Evolutionary conservation across 768 basidiomycete species (phyloP).

Genomic region (Arthromyces matolae): DNA sequence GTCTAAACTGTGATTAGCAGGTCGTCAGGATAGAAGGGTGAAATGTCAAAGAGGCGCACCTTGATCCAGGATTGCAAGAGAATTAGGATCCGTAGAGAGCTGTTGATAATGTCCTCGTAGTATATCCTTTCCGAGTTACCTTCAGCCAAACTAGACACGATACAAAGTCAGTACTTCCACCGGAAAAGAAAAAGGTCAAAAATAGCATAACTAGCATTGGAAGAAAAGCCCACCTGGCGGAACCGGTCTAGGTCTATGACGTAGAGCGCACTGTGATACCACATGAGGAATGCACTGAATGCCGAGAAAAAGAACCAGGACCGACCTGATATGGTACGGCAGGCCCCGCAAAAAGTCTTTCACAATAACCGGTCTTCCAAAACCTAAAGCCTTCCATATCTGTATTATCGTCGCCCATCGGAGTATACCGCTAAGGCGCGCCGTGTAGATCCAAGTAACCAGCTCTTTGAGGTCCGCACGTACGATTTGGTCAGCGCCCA

Average conservation of each 20-base stretch:
- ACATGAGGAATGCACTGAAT: background rate
- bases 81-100: slow-evolving; percentile 91
- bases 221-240: slow-evolving; percentile 62
- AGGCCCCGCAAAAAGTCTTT: slow-evolving; percentile 76
- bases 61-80: slow-evolving; percentile 93
- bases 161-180: slow-evolving; percentile 32
- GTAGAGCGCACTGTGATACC: slow-evolving; percentile 72
- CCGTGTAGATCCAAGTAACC: slow-evolving; percentile 89
- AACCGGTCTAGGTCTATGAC: slow-evolving; percentile 94
- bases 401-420: slow-evolving; percentile 92
- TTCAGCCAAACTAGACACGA: background rate
- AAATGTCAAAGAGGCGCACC: slow-evolving; percentile 43
- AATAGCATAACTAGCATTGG: background rate
- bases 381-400: slow-evolving; percentile 99
- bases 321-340: slow-evolving; percentile 94
- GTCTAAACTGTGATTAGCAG: slow-evolving; percentile 45
- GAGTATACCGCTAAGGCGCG: slow-evolving; percentile 92
- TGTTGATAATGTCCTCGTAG: slow-evolving; percentile 90
- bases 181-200: slow-evolving; percentile 42
- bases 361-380: slow-evolving; percentile 99
- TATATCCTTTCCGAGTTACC: slow-evolving; percentile 55
- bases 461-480: slow-evolving; percentile 93
- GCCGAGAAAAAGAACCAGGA: background rate
- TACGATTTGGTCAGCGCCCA: slow-evolving; percentile 97
- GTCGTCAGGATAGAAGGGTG: background rate